A percentile compares a stretch with the other conserved stretches of the same genome.
phyloP scores from a whole-genome alignment of 371 early-diverging fungal genomes.

The Dichotomocladium elegans region DNA sequence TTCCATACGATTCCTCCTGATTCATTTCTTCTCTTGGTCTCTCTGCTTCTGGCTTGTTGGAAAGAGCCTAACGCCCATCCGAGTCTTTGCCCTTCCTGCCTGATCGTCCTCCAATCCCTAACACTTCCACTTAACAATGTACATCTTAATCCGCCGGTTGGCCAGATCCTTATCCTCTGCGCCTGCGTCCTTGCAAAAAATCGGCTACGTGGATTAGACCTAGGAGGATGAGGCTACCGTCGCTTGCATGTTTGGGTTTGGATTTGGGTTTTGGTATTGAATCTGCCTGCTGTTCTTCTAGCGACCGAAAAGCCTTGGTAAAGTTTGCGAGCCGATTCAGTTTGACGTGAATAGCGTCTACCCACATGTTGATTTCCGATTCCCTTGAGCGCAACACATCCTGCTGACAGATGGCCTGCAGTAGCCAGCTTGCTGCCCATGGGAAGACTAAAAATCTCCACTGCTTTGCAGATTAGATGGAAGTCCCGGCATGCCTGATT shows the following conservation, averaged over 20 bases:
- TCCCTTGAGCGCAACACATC: conserved; percentile 41
- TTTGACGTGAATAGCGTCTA: conserved; percentile 16
- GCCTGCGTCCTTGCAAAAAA: too few species aligned
- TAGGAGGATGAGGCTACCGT: too few species aligned
- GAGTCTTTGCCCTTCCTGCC: too few species aligned
- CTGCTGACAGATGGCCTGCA: conserved; percentile 45
- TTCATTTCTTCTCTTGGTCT: too few species aligned
- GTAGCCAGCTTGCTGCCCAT: conserved; percentile 27
- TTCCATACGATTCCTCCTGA: too few species aligned
- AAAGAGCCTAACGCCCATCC: too few species aligned
- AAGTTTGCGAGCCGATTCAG: conserved; percentile 9
- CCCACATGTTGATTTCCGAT: conserved; percentile 26
- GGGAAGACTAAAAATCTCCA: conserved; percentile 24
- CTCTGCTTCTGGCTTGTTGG: too few species aligned
- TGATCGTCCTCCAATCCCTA: too few species aligned
- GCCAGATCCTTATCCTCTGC: too few species aligned
- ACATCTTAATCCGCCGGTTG: too few species aligned
- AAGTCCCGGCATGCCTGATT: conserved; percentile 25
- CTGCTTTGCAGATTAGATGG: not conserved
- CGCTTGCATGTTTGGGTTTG: not conserved
- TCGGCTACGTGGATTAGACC: too few species aligned
- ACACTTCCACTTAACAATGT: too few species aligned
- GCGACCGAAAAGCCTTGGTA: not conserved
- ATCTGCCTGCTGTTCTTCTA: not conserved
- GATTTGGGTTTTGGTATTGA: not conserved